phyloP scores from a whole-genome alignment of 352 stramenopile genomes.

The Phytopythium sindhum region DNA sequence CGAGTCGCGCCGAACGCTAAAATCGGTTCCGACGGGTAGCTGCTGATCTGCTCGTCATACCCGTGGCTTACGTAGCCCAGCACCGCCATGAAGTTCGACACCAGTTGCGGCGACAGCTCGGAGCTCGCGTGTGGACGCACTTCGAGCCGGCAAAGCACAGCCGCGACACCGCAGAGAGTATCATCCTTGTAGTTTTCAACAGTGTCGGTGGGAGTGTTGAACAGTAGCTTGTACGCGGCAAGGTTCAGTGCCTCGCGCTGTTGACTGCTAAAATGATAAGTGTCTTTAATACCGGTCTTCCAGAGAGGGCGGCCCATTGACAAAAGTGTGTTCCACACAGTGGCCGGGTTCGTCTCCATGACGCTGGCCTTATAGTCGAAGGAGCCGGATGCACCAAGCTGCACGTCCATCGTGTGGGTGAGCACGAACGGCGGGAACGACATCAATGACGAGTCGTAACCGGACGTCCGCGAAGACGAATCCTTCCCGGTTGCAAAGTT shows the following conservation, averaged over 20 bases:
- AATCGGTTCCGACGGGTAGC: background rate
- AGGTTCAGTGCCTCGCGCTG: background rate
- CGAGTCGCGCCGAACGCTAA: background rate
- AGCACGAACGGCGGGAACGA: slow-evolving; percentile 4
- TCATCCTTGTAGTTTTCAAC: background rate
- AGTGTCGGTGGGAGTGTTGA: too few relatives aligned
- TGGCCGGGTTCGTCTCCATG: background rate
- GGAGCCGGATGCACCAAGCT: background rate
- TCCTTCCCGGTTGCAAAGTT: background rate
- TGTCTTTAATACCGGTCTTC: background rate
- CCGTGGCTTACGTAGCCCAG: background rate
- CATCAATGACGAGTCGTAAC: too few relatives aligned
- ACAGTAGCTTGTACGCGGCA: background rate
- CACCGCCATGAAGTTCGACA: background rate
- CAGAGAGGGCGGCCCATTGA: slow-evolving; percentile 2
- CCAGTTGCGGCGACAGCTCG: background rate
- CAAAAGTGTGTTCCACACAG: background rate
- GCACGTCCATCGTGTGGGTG: background rate
- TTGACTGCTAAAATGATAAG: background rate
- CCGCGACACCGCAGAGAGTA: background rate
- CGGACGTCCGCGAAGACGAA: too few relatives aligned
- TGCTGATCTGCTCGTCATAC: background rate
- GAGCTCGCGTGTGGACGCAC: background rate
- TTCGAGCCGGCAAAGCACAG: background rate
- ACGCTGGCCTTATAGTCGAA: slow-evolving; percentile 4